These are phyloP conservation scores for Solanum sitiens DNA, from an alignment of 257 asterid species.

Conservation along the genomic window DNA sequence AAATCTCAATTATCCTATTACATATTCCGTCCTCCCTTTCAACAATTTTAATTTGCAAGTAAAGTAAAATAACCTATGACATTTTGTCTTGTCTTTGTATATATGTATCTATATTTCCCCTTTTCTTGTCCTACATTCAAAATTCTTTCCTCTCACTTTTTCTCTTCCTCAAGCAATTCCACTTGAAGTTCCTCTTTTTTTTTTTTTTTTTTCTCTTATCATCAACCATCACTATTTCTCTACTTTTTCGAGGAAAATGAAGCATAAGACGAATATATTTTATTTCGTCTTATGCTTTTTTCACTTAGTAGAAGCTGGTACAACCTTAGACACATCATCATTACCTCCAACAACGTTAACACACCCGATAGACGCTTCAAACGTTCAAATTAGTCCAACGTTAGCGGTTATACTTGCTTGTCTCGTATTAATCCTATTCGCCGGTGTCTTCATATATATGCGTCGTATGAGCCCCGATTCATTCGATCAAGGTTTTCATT, in stretches of 20 bases:
- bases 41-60: not conserved
- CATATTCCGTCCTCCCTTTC: not conserved
- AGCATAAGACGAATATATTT: not conserved
- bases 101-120: not conserved
- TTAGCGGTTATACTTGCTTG: slow-evolving; percentile 6
- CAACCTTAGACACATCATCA: not conserved
- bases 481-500: not conserved
- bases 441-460: slow-evolving; percentile 8
- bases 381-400: not conserved
- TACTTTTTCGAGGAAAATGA: not conserved
- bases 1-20: not conserved
- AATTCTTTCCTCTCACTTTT: not conserved
- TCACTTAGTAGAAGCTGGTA: not conserved
- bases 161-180: not conserved
- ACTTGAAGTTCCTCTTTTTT: not conserved
- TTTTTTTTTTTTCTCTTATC: too few species aligned
- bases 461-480: slow-evolving; percentile 1
- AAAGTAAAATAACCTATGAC: not conserved
- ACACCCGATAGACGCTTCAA: not conserved
- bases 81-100: not conserved
- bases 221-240: not conserved
- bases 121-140: not conserved
- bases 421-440: slow-evolving; percentile 12
- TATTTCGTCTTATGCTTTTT: not conserved
- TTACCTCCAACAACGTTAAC: not conserved